Conservation (phyloP, 352 stramenopile genomes). For the Phytophthora chlamydospora region DNA sequence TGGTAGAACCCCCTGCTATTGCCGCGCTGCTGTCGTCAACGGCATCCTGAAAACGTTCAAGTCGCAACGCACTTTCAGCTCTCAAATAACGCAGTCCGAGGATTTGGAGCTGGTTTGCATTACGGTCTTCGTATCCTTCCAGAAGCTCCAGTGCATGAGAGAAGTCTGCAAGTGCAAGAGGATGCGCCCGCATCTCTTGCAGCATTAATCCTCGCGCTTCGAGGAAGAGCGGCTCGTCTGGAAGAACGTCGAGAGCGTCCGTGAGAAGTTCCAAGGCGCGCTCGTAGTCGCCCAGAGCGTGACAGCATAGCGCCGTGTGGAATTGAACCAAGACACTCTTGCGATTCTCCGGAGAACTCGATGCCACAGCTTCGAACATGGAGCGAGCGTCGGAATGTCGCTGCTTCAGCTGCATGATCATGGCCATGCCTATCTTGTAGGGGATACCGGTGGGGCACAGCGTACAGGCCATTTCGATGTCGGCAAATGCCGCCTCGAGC, state of each 20-base stretch:
- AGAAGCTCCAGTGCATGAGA: slow-evolving; percentile 38
- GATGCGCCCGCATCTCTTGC: slow-evolving; percentile 56
- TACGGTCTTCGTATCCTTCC: slow-evolving; percentile 25
- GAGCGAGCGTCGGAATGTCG: slow-evolving; percentile 43
- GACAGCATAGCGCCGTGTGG: slow-evolving; percentile 63
- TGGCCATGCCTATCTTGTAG: slow-evolving; percentile 76
- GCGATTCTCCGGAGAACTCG: slow-evolving; percentile 17
- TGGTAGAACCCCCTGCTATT: slow-evolving; percentile 30
- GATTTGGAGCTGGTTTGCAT: slow-evolving; percentile 19
- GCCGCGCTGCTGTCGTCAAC: slow-evolving; percentile 53
- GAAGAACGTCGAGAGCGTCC: slow-evolving; percentile 57
- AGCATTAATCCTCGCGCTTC: slow-evolving; percentile 62
- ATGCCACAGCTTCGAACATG: slow-evolving; percentile 45
- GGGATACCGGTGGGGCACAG: slow-evolving; percentile 44
- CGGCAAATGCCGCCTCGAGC: slow-evolving; percentile 70
- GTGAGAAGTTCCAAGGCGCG: slow-evolving; percentile 53
- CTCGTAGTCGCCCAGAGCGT: slow-evolving; percentile 57
- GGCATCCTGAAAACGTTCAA: slow-evolving; percentile 48
- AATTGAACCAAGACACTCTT: slow-evolving; percentile 69
- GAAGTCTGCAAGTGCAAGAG: slow-evolving; percentile 66
- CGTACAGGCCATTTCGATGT: slow-evolving; percentile 83
- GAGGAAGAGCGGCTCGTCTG: slow-evolving; percentile 64
- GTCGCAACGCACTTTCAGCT: slow-evolving; percentile 49
- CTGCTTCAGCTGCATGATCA: slow-evolving; percentile 74
- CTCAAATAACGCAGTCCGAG: slow-evolving; percentile 48